Base-by-base conservation (phyloP, 352 stramenopile genomes). In the Aphanomyces stellatus region DNA sequence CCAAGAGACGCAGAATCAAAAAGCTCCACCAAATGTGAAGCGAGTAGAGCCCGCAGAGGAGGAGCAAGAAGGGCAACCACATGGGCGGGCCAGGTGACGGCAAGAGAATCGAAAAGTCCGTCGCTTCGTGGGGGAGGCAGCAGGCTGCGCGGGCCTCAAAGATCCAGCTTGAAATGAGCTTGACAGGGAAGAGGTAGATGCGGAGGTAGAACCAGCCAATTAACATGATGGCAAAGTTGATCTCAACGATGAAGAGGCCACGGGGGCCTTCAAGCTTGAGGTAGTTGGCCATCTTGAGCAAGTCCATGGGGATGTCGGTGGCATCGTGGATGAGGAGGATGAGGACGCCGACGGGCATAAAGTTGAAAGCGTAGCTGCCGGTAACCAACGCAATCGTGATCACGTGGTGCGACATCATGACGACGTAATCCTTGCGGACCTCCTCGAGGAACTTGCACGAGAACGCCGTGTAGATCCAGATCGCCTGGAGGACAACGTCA, bases 281-380 rank as follows among this genome's bases (percentile, higher is more conserved):
- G 79, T 95, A 93, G 73, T 96, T 96, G 71, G 70, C 72, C 85
- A 96, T 95, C 76, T 96, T 96, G 53, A 96, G 72, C 72, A 92
- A 76, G 67, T 96, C 88, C 37, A 96, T 74, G 34, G 87, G 84
- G n/a, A 96, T 76, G 65, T 96, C 88, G 15, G 84, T 91, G 51
- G 91, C 73, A 57, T 96, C 88, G 65, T 96, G 88, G 17, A 96
- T 65, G 42, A 94, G 70, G 22, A 96, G 62, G 63, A 96, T 84
- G 22, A 96, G 74, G 25, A 95, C 80, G 37, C 88, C 88, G 1
- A 96, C 81, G 11, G 84, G 82, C 19, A 46, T 65, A 59, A 88
- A 94, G n/a, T 85, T 81, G 30, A 92, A 71, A 1, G 76, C 76
- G 72, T 90, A 93, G 46, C 82, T 93, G 81, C 84, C 91, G n/a